A percentile compares a stretch with the other conserved stretches of the same genome.
These are phyloP conservation scores for Raphanus sativus DNA, from an alignment of 345 rosid genomes.

Conservation along the genomic window DNA sequence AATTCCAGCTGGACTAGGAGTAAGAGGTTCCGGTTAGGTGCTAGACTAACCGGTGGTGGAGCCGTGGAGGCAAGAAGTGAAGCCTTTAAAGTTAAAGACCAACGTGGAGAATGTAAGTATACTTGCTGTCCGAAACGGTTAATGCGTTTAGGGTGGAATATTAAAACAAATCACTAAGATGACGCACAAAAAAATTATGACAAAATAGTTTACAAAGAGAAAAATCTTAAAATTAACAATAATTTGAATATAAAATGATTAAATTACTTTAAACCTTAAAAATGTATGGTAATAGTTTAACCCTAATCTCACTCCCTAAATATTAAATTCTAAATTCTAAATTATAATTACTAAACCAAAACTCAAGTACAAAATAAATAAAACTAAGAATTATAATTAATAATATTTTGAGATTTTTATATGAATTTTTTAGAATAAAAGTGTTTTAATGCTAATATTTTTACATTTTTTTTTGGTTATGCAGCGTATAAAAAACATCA, in stretches of 20 bases:
- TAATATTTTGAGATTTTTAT: background rate
- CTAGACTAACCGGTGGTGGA: slow-evolving; percentile 43
- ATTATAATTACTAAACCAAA: background rate
- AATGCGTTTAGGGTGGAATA: background rate
- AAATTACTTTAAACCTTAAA: background rate
- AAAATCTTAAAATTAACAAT: background rate
- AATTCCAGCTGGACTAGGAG: slow-evolving; percentile 84
- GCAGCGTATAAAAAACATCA: slow-evolving; percentile 72
- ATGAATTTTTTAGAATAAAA: background rate
- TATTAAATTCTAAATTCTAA: background rate
- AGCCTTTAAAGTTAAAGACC: slow-evolving; percentile 74
- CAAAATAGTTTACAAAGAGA: background rate
- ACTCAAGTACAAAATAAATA: background rate
- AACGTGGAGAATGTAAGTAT: slow-evolving; percentile 80
- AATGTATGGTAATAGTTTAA: background rate
- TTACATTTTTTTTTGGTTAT: background rate
- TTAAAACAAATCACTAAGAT: background rate
- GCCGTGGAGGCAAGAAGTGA: slow-evolving; percentile 62
- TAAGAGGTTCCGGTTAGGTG: slow-evolving; percentile 74
- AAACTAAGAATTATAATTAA: background rate
- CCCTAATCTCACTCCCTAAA: background rate
- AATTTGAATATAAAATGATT: background rate
- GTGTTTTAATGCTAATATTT: background rate
- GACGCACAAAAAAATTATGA: background rate
- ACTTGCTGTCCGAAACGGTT: background rate